Conservation (phyloP, 2,329 filamentous ascomycete genomes). For the Colletotrichum sp. region DNA sequence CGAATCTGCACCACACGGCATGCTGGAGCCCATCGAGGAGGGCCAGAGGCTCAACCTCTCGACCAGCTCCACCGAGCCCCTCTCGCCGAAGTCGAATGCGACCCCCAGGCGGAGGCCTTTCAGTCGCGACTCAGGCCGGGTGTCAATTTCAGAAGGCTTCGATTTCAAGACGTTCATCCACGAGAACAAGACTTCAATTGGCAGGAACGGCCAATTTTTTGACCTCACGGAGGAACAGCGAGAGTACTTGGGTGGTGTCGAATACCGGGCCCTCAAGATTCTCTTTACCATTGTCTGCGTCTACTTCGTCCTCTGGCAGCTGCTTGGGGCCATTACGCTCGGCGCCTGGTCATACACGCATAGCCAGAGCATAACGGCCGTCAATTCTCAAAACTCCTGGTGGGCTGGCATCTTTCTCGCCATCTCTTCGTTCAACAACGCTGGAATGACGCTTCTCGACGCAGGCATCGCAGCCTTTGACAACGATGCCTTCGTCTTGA, state of each 20-base stretch:
- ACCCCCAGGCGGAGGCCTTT: conserved; percentile 18
- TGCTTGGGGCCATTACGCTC: conserved; percentile 61
- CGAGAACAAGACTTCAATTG: conserved; percentile 41
- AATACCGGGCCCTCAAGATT: conserved; percentile 68
- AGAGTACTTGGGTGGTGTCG: conserved; percentile 64
- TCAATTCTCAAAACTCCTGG: conserved; percentile 68
- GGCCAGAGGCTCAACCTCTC: background rate
- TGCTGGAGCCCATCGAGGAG: background rate
- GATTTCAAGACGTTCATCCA: background rate
- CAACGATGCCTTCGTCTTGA: conserved; percentile 52
- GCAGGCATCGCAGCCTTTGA: conserved; percentile 69
- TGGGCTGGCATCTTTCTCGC: conserved; percentile 73
- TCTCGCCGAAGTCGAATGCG: background rate
- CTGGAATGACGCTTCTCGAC: conserved; percentile 70
- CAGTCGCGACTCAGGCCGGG: conserved; percentile 33
- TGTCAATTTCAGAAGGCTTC: conserved; percentile 37
- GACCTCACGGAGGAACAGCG: conserved; percentile 57
- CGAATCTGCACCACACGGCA: background rate
- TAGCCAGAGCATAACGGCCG: conserved; percentile 49
- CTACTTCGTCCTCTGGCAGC: conserved; percentile 65
- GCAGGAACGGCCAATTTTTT: conserved; percentile 60
- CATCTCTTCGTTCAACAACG: conserved; percentile 73
- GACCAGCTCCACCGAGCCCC: background rate
- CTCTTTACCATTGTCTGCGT: conserved; percentile 64
- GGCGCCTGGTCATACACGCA: conserved; percentile 65